Evolutionary conservation across 1,284 basidiomycete genomes (phyloP), one percentile per base, ranked within the genome.

Genomic region (Peniophora sp.): DNA sequence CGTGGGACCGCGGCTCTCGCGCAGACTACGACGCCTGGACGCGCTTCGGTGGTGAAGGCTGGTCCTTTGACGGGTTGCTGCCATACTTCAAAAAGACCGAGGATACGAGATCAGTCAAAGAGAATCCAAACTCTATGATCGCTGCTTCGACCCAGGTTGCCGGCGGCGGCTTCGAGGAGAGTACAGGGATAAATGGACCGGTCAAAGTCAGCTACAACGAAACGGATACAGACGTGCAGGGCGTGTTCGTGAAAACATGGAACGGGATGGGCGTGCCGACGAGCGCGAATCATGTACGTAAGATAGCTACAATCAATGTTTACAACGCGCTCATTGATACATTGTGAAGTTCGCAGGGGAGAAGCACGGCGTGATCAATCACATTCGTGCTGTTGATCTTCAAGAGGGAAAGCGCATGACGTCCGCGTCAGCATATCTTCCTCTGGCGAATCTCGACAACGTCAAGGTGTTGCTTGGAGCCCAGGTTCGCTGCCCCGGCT

Each of bases 41-140:
- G 23, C 42, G 52, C 6, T 51, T 46, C n/a, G 52, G 52, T 15
- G 54, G 55, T 15, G 47, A 46, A 1, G 51, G 51, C 18, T 56
- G 55, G 55, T 56, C 54, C 15, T 55, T 52, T 22, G 51, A 56
- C 5, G 39, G 10, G n/a, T 42, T 56, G 23, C 20, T 52, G 24
- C 55, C 55, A 11, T 56, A 52, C 49, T 52, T 56, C 47, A 45
- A 35, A n/a, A 50, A 47, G 22, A 41, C 51, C 39, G 55, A 56
- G 37, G 49, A n/a, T 42, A 9, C 11, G 44, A 22, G 20, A 51
- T 55, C 43, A 51, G 54, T 2, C 22, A 27, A 3, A 39, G 35
- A 3, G 51, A 54, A 32, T 55, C 14, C 43, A 52, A 9, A 49
- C 52, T 39, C 36, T 47, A 18, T 56, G 53, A 45, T 52, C 50